Evolutionary conservation across 352 stramenopile genomes (phyloP), one percentile per base, ranked within the genome.

Genomic region (Aphanomyces astaci): DNA sequence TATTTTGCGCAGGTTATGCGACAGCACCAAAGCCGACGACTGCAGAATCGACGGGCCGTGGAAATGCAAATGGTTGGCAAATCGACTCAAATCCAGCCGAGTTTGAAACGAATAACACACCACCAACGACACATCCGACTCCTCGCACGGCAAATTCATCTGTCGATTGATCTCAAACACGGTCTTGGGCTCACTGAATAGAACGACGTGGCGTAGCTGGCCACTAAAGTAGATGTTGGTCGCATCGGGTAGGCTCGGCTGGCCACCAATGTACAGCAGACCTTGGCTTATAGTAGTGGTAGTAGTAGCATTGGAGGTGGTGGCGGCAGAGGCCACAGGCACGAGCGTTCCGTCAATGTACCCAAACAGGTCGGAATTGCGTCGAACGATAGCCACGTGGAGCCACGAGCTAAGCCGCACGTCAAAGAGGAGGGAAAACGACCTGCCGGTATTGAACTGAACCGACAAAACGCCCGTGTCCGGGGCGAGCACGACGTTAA

Each of bases 391-490:
- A 5, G 60, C 36, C 13, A 66, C 28, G 30, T 66, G 36, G 17
- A 28, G 19, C 36, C 36, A 66, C 15, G 28, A 30, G 25, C 17
- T 13, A 17, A 30, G 48, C 9, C 48, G 19, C 9, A 55, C 25
- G 25, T 66, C 60, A 27, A 28, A 33, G 10, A n/a, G 10, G 11
- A 66, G 10, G 11, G 60, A 56, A 17, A 52, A 66, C 28, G 30
- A 17, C 5, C 4, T 33, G 22, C 22, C 60, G 32, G 48, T 55
- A 22, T 40, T 66, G 30, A 57, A 36, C 9, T 55, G 19, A 22
- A 66, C 0, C 24, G 60, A 66, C n/a, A 57, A 30, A 57, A 46
- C 54, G 2, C 60, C 60, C 32, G 60, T 57, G 30, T 59, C 60
- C 3, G 27, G 11, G 25, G 32, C 43, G n/a, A 66, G 36, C 22